Base-by-base conservation (phyloP, 2,329 filamentous ascomycete species). In the Venturia nashicola region DNA sequence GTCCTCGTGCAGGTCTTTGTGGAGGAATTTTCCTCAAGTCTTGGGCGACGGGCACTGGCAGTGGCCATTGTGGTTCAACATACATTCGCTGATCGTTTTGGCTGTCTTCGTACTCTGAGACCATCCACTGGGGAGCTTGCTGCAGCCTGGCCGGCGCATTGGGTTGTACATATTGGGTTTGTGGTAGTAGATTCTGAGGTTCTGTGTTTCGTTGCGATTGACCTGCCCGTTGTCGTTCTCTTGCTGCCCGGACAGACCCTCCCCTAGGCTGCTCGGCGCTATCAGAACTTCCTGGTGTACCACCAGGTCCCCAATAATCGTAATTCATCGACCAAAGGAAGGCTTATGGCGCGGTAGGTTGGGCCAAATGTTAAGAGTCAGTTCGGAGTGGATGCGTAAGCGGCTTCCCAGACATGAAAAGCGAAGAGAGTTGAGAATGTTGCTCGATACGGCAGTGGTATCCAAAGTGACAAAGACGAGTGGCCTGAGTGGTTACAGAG, bases 1-100 rank as follows among this genome's bases (percentile, higher is more conserved):
- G 51, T 57, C 51, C 51, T 57, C 51, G 51, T 34, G 51, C 51
- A 32, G 51, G 51, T n/a, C 51, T 57, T 57, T 57, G 51, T 36
- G 51, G 51, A 36, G 51, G 51, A 11, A 57, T 11, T 34, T 32
- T 34, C 39, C 51, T 57, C 1, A 27, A 36, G n/a, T 57, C 32
- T 9, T 16, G 23, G 3, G 27, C 5, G 32, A 11, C 14, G 12
- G 51, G 27, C 32, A 18, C 14, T 3, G 51, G 27, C 18, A 57
- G 14, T n/a, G 51, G 51, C 51, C 51, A 57, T n/a, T 57, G 51
- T 36, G 27, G 51, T 57, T 57, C 27, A 8, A 27, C 32, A 18
- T 34, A 57, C 32, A 20, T 34, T 36, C 18, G 18, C 8, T 57
- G 51, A n/a, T 36, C 51, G 14, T 57, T 36, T 5, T n/a, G 32